Evolutionary conservation across 129 eudicot genomes (phyloP).

Genomic region (Helichrysum umbraculigerum): DNA sequence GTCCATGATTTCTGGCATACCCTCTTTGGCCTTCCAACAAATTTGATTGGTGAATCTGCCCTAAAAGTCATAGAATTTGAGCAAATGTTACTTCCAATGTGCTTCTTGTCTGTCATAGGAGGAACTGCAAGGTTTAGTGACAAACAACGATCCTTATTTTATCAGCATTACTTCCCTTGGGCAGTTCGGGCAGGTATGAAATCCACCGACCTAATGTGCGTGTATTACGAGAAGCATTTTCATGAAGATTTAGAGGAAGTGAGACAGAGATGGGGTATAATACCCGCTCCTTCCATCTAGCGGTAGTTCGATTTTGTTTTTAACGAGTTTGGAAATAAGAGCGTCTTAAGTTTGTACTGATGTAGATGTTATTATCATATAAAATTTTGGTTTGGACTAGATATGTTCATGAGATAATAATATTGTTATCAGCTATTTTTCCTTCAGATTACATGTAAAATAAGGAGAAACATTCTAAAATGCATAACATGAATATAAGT

Average conservation of each 20-base stretch:
- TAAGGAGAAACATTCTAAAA: not conserved
- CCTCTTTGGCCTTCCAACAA: conserved; percentile 83
- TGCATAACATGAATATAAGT: too few relatives aligned
- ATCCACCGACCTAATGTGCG: conserved; percentile 62
- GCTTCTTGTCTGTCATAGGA: conserved; percentile 80
- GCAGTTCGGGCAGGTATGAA: conserved; percentile 63
- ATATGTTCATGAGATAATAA: not conserved
- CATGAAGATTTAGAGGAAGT: conserved; percentile 68
- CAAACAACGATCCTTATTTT: conserved; percentile 66
- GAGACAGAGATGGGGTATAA: conserved; percentile 66
- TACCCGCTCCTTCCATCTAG: conserved; percentile 48
- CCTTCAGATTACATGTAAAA: not conserved
- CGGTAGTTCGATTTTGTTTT: conserved; percentile 1
- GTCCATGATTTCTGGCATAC: conserved; percentile 99
- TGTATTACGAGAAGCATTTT: conserved; percentile 67
- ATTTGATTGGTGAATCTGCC: conserved; percentile 83
- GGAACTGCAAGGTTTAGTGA: conserved; percentile 79
- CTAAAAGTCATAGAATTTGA: conserved; percentile 89
- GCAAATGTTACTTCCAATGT: conserved; percentile 93
- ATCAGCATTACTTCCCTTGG: conserved; percentile 78
- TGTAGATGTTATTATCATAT: conserved; percentile 18
- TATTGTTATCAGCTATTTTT: not conserved
- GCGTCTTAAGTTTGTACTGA: conserved; percentile 11
- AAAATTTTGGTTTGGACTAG: not conserved
- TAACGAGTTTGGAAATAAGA: conserved; percentile 8